Base-by-base conservation (phyloP, 2,329 filamentous ascomycete genomes). In the Colletotrichum sp. region DNA sequence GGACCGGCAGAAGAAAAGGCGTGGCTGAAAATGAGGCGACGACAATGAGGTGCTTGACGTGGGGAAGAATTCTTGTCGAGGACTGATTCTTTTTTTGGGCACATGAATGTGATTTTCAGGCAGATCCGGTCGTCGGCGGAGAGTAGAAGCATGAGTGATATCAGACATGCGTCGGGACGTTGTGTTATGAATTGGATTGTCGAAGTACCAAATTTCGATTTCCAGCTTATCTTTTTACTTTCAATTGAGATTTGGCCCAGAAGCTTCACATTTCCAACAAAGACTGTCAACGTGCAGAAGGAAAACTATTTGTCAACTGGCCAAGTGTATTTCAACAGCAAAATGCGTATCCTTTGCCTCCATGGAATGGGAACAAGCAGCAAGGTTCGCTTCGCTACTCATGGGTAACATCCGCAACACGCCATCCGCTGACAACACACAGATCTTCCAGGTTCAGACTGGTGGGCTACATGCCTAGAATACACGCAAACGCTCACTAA, bases 151-250 rank as follows among this genome's bases (percentile, higher is more conserved):
- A 25, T 57, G 12, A 16, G 3, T 5, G 52, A 8, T 27, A 28
- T 57, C n/a, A 57, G 0, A 6, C 16, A 0, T 57, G 52, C 0
- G 8, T 57, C 52, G 0, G 19, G 0, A 48, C 1, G 19, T 48
- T n/a, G 39, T 48, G 1, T 12, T 0, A 12, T 22, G 0, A 48
- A 2, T n/a, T n/a, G 0, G 9, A 48, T n/a, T 48, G 19, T 11
- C 9, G 19, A 48, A 48, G 19, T 48, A 48, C 9, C 9, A 48
- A n/a, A n/a, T 48, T 12, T 5, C 9, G 0, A 12, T 48, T n/a
- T 48, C 39, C 0, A 0, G 19, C 0, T 0, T 48, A n/a, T 0
- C 13, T 3, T 22, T 0, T 22, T 0, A 48, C 11, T 13, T 22
- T 12, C 11, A 11, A 0, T 13, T 48, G n/a, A 48, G 0, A 7